Conservation (phyloP, 768 basidiomycete genomes). For the Collybia sp. region DNA sequence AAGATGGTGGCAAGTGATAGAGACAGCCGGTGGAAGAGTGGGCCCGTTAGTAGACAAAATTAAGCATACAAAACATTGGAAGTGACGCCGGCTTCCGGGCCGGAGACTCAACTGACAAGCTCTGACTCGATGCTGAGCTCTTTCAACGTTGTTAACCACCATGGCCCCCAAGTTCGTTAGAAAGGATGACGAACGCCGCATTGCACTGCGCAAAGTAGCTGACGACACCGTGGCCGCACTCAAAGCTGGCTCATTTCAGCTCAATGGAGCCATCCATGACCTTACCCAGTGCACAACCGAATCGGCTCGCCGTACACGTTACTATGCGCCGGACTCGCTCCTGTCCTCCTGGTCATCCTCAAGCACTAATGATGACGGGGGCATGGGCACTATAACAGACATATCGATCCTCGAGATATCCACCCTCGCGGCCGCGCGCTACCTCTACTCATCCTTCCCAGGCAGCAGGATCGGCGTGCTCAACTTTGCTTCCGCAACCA, state of each 20-base stretch:
- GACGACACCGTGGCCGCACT: constrained; percentile 46
- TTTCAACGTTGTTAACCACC: no score
- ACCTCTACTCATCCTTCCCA: no score
- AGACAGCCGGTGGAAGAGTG: constrained; percentile 22
- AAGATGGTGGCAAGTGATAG: constrained; percentile 1
- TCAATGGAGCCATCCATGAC: constrained; percentile 23
- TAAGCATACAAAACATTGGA: no score
- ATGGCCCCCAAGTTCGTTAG: background rate
- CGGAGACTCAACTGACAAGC: no score
- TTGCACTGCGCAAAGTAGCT: constrained; percentile 37
- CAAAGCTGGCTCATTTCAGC: constrained; percentile 33
- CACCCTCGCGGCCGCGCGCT: background rate
- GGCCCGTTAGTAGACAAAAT: constrained; percentile 14
- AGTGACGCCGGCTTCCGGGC: no score
- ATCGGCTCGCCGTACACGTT: constrained; percentile 39
- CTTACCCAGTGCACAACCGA: constrained; percentile 18
- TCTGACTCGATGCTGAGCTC: no score
- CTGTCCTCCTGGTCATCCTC: constrained; percentile 40
- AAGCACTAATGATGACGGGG: background rate
- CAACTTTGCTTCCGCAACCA: constrained; percentile 74
- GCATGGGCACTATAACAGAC: background rate
- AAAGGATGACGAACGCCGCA: constrained; percentile 17
- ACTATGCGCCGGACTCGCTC: constrained; percentile 44
- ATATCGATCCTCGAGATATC: background rate
- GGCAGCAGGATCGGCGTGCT: constrained; percentile 44